Evolutionary conservation across 371 early-diverging fungal genomes (phyloP).

Genomic region (Cokeromyces recurvatus): DNA sequence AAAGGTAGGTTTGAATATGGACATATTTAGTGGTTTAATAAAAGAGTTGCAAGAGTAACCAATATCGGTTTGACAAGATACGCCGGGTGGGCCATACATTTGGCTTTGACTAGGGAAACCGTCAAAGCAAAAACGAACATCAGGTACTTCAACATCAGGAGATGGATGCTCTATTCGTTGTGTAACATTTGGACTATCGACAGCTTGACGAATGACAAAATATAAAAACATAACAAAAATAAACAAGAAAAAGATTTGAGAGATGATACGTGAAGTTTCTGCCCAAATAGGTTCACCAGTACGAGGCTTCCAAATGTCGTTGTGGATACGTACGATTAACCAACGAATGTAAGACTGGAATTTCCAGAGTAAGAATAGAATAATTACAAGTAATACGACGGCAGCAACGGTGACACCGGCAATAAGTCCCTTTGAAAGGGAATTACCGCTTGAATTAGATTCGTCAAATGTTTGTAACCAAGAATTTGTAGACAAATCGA

Average conservation of each 20-base stretch:
- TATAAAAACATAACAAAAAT: constrained; percentile 34
- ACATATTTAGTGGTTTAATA: constrained; percentile 30
- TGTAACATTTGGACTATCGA: constrained; percentile 41
- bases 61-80: constrained; percentile 35
- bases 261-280: constrained; percentile 39
- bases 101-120: constrained; percentile 26
- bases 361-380: constrained; percentile 40
- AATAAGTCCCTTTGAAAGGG: constrained; percentile 34
- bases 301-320: constrained; percentile 47
- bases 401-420: constrained; percentile 42
- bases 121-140: constrained; percentile 47
- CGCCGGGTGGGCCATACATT: constrained; percentile 19
- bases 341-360: constrained; percentile 36
- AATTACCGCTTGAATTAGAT: constrained; percentile 1
- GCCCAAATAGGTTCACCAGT: constrained; percentile 51
- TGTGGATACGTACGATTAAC: constrained; percentile 33
- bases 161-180: constrained; percentile 32
- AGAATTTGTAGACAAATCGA: constrained; percentile 9
- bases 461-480: constrained; percentile 34
- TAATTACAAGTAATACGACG: constrained; percentile 26
- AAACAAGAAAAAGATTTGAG: constrained; percentile 39
- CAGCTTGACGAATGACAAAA: constrained; percentile 43
- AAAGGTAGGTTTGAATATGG: constrained; percentile 31
- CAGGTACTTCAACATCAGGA: constrained; percentile 36
- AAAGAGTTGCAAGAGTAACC: constrained; percentile 30